These are phyloP conservation scores for Cichorium intybus DNA, from an alignment of 140 eudicot species.

Conservation along the genomic window DNA sequence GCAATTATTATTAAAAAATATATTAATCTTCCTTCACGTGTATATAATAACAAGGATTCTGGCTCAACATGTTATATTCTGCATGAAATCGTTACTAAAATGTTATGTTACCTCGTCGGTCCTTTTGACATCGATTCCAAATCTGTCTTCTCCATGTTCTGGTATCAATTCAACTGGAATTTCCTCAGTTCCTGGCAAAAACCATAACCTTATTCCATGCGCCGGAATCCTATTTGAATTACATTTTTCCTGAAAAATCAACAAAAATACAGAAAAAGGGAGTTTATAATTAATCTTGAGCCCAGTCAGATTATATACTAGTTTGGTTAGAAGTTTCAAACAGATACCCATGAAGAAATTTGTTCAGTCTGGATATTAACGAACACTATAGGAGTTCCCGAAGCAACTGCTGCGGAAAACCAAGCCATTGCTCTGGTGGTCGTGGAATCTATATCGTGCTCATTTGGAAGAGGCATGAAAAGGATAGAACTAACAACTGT, in stretches of 20 bases:
- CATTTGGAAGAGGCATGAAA: slow-evolving; percentile 46
- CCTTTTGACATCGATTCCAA: slow-evolving; percentile 54
- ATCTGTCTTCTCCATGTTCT: slow-evolving; percentile 41
- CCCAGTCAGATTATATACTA: background rate
- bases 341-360: slow-evolving; percentile 35
- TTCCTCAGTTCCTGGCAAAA: slow-evolving; percentile 56
- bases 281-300: background rate
- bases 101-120: slow-evolving; percentile 47
- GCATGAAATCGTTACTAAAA: too few species aligned
- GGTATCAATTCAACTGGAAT: slow-evolving; percentile 37
- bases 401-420: slow-evolving; percentile 62
- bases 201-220: slow-evolving; percentile 59
- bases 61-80: too few species aligned
- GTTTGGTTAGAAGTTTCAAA: background rate
- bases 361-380: slow-evolving; percentile 65
- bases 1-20: too few species aligned
- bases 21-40: too few species aligned
- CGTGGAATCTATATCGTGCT: slow-evolving; percentile 32
- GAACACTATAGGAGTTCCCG: slow-evolving; percentile 55
- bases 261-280: background rate
- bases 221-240: slow-evolving; percentile 4
- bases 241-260: slow-evolving; percentile 22
- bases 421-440: slow-evolving; percentile 62
- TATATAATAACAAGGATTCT: too few species aligned
- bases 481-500: slow-evolving; percentile 54